These are phyloP conservation scores for Rhodotorula sp. DNA, from an alignment of 1,284 basidiomycete species.

Conservation along the genomic window DNA sequence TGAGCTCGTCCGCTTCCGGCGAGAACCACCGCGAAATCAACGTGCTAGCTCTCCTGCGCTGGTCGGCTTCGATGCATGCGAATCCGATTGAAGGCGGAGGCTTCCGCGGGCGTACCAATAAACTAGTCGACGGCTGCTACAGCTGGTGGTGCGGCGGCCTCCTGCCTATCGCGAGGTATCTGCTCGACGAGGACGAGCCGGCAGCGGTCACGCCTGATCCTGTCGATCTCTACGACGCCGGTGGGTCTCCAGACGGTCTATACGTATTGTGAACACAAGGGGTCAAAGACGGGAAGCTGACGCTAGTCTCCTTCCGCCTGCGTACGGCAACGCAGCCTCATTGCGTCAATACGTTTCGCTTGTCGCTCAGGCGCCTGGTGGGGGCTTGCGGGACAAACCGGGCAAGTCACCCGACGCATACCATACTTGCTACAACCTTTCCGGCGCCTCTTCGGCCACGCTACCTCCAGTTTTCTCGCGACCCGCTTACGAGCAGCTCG, in stretches of 20 bases:
- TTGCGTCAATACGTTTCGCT: slow-evolving; percentile 84
- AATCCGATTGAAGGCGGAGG: slow-evolving; percentile 79
- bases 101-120: slow-evolving; percentile 91
- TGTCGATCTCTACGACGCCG: slow-evolving; percentile 49
- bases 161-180: slow-evolving; percentile 71
- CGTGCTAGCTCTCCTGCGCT: slow-evolving; percentile 64
- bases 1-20: slow-evolving; percentile 18
- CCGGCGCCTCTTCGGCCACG: slow-evolving; percentile 83
- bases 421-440: slow-evolving; percentile 85
- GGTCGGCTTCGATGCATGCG: slow-evolving; percentile 87
- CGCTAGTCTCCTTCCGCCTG: background rate
- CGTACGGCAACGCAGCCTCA: slow-evolving; percentile 54
- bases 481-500: slow-evolving; percentile 53
- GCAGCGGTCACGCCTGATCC: slow-evolving; percentile 35
- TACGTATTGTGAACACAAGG: slow-evolving; percentile 15
- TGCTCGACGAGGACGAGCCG: slow-evolving; percentile 46
- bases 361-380: slow-evolving; percentile 77
- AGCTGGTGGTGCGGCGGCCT: slow-evolving; percentile 96
- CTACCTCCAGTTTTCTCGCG: slow-evolving; percentile 64
- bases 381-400: slow-evolving; percentile 91
- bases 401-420: slow-evolving; percentile 88
- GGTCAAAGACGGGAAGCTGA: background rate
- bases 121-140: slow-evolving; percentile 98
- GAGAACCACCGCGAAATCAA: slow-evolving; percentile 54
- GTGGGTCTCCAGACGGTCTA: slow-evolving; percentile 42